phyloP scores from a whole-genome alignment of 2,329 filamentous ascomycete genomes.

The Orbilia brochopaga region DNA sequence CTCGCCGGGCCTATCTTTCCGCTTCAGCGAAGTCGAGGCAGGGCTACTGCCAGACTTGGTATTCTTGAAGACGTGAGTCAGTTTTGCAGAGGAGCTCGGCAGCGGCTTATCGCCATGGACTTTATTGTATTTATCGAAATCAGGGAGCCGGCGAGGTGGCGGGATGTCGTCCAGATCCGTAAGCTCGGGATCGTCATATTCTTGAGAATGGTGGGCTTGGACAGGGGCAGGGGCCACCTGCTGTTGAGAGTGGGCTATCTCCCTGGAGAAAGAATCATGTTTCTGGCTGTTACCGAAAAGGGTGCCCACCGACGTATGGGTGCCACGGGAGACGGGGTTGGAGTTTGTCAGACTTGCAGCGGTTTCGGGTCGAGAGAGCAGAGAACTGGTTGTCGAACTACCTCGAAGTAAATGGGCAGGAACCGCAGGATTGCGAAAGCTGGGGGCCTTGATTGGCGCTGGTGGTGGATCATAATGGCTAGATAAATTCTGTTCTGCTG shows the following conservation, averaged over 20 bases:
- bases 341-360: conserved; percentile 10
- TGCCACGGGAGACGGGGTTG: conserved; percentile 30
- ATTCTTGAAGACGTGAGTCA: conserved; percentile 31
- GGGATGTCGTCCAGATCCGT: conserved; percentile 29
- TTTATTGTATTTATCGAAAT: conserved; percentile 44
- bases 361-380: conserved; percentile 7
- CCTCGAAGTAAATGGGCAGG: conserved; percentile 13
- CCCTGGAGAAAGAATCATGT: conserved; percentile 6
- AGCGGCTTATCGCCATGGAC: conserved; percentile 36
- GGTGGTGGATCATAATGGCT: conserved; percentile 11
- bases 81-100: conserved; percentile 30
- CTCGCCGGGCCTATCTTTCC: conserved; percentile 8
- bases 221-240: background rate
- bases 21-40: conserved; percentile 16
- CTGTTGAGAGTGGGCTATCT: conserved; percentile 10
- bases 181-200: background rate
- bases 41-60: conserved; percentile 9
- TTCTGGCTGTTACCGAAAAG: conserved; percentile 25
- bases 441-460: too few species aligned
- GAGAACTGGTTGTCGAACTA: conserved; percentile 18
- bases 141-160: conserved; percentile 36
- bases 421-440: background rate
- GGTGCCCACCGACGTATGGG: conserved; percentile 36
- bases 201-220: conserved; percentile 1
- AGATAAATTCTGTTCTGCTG: background rate